Evolutionary conservation across 1,139 yeast species (phyloP), one percentile per base, ranked within the genome.

Genomic region (Diutina rugosa): DNA sequence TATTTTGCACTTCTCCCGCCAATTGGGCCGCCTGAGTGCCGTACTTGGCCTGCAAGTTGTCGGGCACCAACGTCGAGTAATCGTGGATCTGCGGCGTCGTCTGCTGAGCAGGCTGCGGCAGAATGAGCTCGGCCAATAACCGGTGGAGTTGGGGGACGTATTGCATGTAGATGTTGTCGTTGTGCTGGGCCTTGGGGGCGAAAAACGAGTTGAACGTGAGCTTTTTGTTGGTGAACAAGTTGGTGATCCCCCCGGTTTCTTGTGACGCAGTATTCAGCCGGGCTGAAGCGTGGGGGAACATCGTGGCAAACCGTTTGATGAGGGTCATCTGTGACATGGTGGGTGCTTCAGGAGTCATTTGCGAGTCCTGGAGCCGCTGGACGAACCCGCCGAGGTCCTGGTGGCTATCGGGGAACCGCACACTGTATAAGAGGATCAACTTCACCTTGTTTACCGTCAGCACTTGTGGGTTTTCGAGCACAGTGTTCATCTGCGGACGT

Each of bases 101-200:
- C 4, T 48, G 69, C 63, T 12, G n/a, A 14, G 14, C n/a, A 55
- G 72, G 41, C 57, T 56, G 47, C 16, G 54, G 54, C 38, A 56
- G 55, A 46, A 54, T 48, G 21, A 49, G 32, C 58, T 41, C 60
- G 12, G 63, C 62, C 58, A 76, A 63, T n/a, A 72, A 64, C 32
- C 69, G 71, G 57, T 85, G 85, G 54, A 93, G 69, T 58, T 88
- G 76, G 6, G 99, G 97, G 52, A 82, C 77, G 66, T 91, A 96
- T 65, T 80, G 85, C 79, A 81, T 78, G 66, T 73, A 81, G 32
- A 80, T 73, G 60, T 80, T 80, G 59, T 80, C 81, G 29, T 72
- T 72, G 53, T 67, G 65, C 56, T 63, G 65, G 51, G 29, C 51
- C 9, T 30, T 28, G 35, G 51, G 35, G 14, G 51, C 51, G 58